Evolutionary conservation across 2,329 filamentous ascomycete species (phyloP), one percentile per base, ranked within the genome.

Genomic region (Fusarium chaquense): DNA sequence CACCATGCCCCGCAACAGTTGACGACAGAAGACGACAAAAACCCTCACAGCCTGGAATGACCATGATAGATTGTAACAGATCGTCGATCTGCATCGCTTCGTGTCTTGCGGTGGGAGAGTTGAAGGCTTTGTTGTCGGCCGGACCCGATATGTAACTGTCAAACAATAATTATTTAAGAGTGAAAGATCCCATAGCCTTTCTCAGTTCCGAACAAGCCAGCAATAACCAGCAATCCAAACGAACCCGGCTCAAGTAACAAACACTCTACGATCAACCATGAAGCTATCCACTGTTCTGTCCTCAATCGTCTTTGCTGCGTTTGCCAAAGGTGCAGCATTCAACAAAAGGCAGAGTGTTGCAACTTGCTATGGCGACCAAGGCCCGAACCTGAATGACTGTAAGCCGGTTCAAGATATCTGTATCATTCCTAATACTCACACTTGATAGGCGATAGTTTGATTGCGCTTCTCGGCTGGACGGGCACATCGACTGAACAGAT

Each of bases 281-380:
- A 26, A 50, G 22, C 47, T 3, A 15, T 38, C 22, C 2, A 12
- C 18, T 9, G 3, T 20, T 3, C 24, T 38, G 1, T 38, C 24
- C 33, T n/a, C 28, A 0, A 13, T n/a, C 5, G 5, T 26, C 2
- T 6, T 20, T 1, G 8, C 18, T 11, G 32, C 33, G 1, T n/a
- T 38, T 5, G 8, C 18, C 0, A 50, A 16, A 1, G 12, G 22
- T 38, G 22, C 32, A 36, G 47, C 33, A 2, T 1, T 50, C 13
- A 20, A 9, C 47, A 50, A 20, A 12, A 24, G 47, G 1, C 47
- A 50, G 13, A 50, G 22, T 2, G 47, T 38, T 15, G 47, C 47
- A 4, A 36, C 16, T 2, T 50, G 47, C 18, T 50, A 12, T 3
- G 47, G 47, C 5, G 47, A 50, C 5, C 33, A 50, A n/a, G 47